phyloP scores from a whole-genome alignment of 371 early-diverging fungal species.

The Syncephalastrum monosporum region DNA sequence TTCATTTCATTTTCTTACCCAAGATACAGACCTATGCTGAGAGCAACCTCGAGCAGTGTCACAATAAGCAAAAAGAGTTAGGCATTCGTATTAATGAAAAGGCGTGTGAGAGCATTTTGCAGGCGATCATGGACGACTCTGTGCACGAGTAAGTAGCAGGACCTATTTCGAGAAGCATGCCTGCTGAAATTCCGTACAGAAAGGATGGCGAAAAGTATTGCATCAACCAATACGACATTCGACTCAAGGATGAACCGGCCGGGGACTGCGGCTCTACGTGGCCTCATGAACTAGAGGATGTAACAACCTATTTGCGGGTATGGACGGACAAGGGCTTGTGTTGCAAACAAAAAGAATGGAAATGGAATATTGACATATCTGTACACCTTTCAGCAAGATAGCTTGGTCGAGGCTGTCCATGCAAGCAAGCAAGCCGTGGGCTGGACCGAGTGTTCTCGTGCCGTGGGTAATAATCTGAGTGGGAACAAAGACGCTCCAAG shows the following conservation, averaged over 20 bases:
- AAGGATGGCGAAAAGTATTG: conserved; percentile 40
- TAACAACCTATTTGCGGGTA: conserved; percentile 64
- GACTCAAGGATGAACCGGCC: conserved; percentile 56
- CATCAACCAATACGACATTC: conserved; percentile 83
- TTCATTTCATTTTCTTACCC: neutral
- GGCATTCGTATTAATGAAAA: conserved; percentile 21
- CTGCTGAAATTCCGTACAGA: neutral
- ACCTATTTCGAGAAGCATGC: neutral
- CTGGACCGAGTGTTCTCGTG: conserved; percentile 69
- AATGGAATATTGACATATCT: conserved; percentile 1
- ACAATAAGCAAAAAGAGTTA: conserved; percentile 12
- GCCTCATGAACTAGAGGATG: conserved; percentile 69
- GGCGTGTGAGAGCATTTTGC: conserved; percentile 31
- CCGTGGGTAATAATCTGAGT: conserved; percentile 48
- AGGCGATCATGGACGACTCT: conserved; percentile 27
- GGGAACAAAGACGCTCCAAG: conserved; percentile 52
- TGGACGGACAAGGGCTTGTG: conserved; percentile 5
- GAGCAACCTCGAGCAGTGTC: conserved; percentile 26
- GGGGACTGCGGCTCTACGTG: conserved; percentile 74
- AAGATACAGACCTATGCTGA: conserved; percentile 12
- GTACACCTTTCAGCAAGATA: conserved; percentile 36
- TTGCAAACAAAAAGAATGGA: too few species aligned
- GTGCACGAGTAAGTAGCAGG: conserved; percentile 28
- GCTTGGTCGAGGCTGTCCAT: conserved; percentile 61
- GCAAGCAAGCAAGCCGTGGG: conserved; percentile 39